A percentile compares a stretch with the other conserved stretches of the same genome.
These are phyloP conservation scores for Blastosporella zonata DNA, from an alignment of 1,284 basidiomycete genomes.

Conservation along the genomic window DNA sequence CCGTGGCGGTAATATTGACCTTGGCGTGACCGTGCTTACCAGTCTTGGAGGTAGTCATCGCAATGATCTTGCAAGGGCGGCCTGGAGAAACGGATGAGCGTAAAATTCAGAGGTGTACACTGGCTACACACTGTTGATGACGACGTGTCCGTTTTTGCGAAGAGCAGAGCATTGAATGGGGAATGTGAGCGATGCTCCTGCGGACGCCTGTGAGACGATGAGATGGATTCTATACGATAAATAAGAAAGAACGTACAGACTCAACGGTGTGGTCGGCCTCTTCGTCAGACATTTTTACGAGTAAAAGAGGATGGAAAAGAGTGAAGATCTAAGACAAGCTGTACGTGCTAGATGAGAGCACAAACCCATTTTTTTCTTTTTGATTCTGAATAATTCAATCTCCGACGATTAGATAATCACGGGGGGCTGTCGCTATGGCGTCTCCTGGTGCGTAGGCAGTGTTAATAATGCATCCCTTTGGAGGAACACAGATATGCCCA, in stretches of 20 bases:
- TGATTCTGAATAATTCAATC: conserved; percentile 31
- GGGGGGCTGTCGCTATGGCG: background rate
- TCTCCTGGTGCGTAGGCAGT: conserved; percentile 6
- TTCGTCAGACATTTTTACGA: conserved; percentile 79
- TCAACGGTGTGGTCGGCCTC: conserved; percentile 92
- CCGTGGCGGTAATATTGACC: conserved; percentile 95
- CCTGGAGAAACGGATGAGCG: conserved; percentile 38
- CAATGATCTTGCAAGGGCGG: conserved; percentile 98
- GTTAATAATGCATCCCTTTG: conserved; percentile 58
- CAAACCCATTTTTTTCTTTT: conserved; percentile 34
- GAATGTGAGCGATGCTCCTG: conserved; percentile 87
- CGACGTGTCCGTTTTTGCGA: conserved; percentile 92
- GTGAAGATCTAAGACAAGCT: conserved; percentile 22
- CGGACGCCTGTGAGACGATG: conserved; percentile 46
- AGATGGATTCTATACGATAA: conserved; percentile 20
- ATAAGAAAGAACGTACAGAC: conserved; percentile 38
- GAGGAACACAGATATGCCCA: conserved; percentile 62
- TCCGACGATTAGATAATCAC: conserved; percentile 34
- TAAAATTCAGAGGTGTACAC: conserved; percentile 2
- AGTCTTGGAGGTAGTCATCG: conserved; percentile 99
- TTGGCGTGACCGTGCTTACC: conserved; percentile 99
- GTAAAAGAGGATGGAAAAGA: conserved; percentile 20
- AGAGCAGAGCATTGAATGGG: conserved; percentile 99
- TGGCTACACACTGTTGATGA: conserved; percentile 76
- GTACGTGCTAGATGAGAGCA: conserved; percentile 19